Evolutionary conservation across 805 yeast species (phyloP), one percentile per base, ranked within the genome.

Genomic region (Wickerhamiella kazuoi): DNA sequence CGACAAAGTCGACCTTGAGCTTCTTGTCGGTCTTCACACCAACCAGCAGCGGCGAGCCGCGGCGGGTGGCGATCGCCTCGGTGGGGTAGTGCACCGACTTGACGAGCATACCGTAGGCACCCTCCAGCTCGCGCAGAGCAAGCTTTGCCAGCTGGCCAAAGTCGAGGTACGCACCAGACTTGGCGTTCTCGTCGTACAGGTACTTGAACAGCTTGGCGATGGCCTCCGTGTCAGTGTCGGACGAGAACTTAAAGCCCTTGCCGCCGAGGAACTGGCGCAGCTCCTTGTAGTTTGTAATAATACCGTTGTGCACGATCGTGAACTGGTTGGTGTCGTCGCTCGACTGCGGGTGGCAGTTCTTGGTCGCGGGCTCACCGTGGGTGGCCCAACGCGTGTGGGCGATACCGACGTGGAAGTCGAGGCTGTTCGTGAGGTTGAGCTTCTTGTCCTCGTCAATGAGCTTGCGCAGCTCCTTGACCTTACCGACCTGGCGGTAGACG

Each of bases 361-460:
- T 51, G 45, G 69, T 73, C 48, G 73, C 74, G 42, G 96, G 96
- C 52, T 76, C 81, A 61, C 99, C 99, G 61, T 90, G 99, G 30
- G 99, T 90, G 38, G 99, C 99, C 99, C 99, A 90, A 68, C 99
- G 80, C 13, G 99, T 90, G 63, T 90, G 99, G 19, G 98, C 97
- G 59, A 90, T 90, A 56, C 94, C 98, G 44, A 76, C 84, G 57
- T 90, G 98, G 58, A 78, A 74, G 50, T 72, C 76, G 55, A 82
- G 84, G 17, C 72, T 67, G 44, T 71, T 74, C 35, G 46, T 42
- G 21, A 68, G 60, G 50, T 77, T 68, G 43, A 47, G 41, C 42
- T 76, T 69, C 35, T 71, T 58, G 18, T 57, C 48, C 36, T 55
- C 54, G 35, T 56, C 56, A 37, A 62, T 53, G 48, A 81, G 74